phyloP scores from a whole-genome alignment of 768 basidiomycete species.

The Suillus weaverae region DNA sequence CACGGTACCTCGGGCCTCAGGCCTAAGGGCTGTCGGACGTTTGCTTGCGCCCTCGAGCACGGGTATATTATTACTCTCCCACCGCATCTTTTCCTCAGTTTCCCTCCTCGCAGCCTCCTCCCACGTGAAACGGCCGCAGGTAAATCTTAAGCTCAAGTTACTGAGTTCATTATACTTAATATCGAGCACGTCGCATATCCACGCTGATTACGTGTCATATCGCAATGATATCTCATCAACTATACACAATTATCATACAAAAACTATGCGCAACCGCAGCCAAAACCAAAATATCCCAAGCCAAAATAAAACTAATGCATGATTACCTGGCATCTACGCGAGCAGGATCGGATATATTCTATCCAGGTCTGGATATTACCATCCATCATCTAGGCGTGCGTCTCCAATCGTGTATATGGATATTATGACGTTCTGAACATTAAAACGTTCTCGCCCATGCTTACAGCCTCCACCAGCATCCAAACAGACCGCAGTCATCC shows the following conservation, averaged over 20 bases:
- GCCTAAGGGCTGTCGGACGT: not conserved
- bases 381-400: not conserved
- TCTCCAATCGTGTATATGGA: slow-evolving; percentile 1
- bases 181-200: not conserved
- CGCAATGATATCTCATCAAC: not conserved
- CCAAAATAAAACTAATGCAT: not conserved
- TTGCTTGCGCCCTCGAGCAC: not conserved
- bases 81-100: not conserved
- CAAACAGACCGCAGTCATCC: slow-evolving; percentile 25
- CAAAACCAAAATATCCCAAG: not conserved
- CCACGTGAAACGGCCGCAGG: not conserved
- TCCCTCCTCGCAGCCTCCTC: not conserved
- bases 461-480: slow-evolving; percentile 25
- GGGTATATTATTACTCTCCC: not conserved
- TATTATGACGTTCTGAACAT: not conserved
- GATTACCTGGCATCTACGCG: not conserved
- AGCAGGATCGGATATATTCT: slow-evolving; percentile 1
- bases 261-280: not conserved
- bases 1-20: too few relatives aligned
- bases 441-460: not conserved
- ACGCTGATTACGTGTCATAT: too few relatives aligned
- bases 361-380: not conserved
- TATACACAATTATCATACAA: not conserved
- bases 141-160: not conserved
- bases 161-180: not conserved